Evolutionary conservation across 805 yeast genomes (phyloP), one percentile per base, ranked within the genome.

Genomic region (Candida coleopterorum): DNA sequence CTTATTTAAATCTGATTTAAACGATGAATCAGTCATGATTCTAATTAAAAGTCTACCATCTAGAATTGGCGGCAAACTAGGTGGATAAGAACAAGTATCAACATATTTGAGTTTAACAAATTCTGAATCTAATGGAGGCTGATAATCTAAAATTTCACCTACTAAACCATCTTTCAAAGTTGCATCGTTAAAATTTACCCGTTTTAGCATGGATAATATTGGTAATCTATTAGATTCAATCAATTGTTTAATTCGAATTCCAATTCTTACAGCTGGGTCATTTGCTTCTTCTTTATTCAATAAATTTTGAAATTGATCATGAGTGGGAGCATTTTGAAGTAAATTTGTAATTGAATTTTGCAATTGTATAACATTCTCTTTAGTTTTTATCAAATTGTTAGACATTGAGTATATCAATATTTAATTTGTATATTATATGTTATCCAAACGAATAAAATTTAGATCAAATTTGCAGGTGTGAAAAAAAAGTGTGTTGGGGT

Each of bases 11-110:
- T 46, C 53, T 26, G 46, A 35, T 2, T 28, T 16, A 34, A 48
- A 58, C 15, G 65, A 56, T 39, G 56, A 58, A 40, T 66, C 70
- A 10, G 69, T 62, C 29, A 61, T 46, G 2, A 62, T 52, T 18
- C 48, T 44, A 20, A 48, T 48, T 18, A 60, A 47, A 15, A 65
- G 47, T 25, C 14, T 15, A 17, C 47, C 42, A 35, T 55, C 47
- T 20, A 49, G 48, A 20, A 60, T 53, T n/a, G 54, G 53, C 14
- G 62, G 66, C 29, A 60, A 49, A 17, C 44, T 35, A 5, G 65
- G 68, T 3, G 66, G 68, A 33, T 58, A 60, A 4, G 34, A 32
- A 15, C 23, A 28, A 8, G 17, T 4, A 18, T 28, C 37, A 14
- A 9, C 17, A 6, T 12, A 6, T n/a, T 24, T 24, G 10, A 22